These are phyloP conservation scores for Aspergillus indologenus DNA, from an alignment of 495 filamentous ascomycete genomes.

Conservation along the genomic window DNA sequence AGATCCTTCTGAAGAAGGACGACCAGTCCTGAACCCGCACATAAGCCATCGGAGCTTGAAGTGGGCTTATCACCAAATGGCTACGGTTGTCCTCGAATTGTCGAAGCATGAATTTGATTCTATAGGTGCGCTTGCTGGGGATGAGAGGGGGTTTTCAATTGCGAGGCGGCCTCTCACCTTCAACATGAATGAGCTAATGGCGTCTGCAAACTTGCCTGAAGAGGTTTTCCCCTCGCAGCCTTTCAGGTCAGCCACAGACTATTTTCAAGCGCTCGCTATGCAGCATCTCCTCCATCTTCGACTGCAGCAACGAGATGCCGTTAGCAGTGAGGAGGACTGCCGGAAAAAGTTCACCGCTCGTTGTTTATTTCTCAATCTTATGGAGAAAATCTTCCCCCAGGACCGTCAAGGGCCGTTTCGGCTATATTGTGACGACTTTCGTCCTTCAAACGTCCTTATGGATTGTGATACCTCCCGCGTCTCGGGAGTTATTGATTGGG, in stretches of 20 bases:
- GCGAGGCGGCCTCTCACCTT: slow-evolving; percentile 13
- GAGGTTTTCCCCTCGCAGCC: not conserved
- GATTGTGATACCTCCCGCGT: not conserved
- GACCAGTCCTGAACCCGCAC: slow-evolving; percentile 1
- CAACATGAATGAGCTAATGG: slow-evolving; percentile 26
- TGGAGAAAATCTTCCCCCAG: not conserved
- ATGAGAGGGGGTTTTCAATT: not conserved
- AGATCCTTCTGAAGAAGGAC: slow-evolving; percentile 6
- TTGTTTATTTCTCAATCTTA: not conserved
- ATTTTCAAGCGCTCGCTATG: not conserved
- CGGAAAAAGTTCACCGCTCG: not conserved
- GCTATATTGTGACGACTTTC: not conserved
- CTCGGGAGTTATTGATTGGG: slow-evolving; percentile 23
- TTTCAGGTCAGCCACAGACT: not conserved
- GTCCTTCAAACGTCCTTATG: slow-evolving; percentile 11
- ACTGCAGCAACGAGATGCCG: not conserved
- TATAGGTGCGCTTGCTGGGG: not conserved
- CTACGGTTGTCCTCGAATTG: not conserved
- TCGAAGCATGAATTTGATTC: not conserved
- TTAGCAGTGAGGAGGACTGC: not conserved
- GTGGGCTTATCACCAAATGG: slow-evolving; percentile 7
- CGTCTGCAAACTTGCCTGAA: not conserved
- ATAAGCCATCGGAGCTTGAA: slow-evolving; percentile 9
- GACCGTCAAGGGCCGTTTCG: not conserved
- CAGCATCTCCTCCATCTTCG: not conserved